Evolutionary conservation across 768 basidiomycete genomes (phyloP).

Genomic region (Trametes gibbosa): DNA sequence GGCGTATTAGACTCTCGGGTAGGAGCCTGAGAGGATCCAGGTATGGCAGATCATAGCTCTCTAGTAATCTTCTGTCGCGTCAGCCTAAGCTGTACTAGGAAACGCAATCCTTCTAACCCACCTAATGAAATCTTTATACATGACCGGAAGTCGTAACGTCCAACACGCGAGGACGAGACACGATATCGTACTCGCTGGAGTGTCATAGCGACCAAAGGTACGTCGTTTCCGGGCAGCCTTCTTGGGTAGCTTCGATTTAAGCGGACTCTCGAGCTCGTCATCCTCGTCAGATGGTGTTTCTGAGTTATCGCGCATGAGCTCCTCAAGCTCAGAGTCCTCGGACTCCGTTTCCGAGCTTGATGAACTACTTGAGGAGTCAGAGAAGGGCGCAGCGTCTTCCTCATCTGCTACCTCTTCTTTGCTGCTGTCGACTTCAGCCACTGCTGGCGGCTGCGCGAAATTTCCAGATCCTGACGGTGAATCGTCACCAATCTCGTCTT

Average conservation of each 20-base stretch:
- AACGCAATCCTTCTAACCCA: slow-evolving; percentile 32
- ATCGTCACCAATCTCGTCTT: slow-evolving; percentile 26
- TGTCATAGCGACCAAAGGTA: slow-evolving; percentile 33
- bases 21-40: slow-evolving; percentile 66
- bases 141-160: slow-evolving; percentile 73
- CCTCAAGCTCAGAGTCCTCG: slow-evolving; percentile 39
- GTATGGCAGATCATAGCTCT: slow-evolving; percentile 76
- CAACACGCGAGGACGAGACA: slow-evolving; percentile 76
- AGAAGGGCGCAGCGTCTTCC: slow-evolving; percentile 15
- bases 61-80: slow-evolving; percentile 54
- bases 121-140: slow-evolving; percentile 75
- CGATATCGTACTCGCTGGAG: slow-evolving; percentile 53
- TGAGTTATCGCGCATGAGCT: slow-evolving; percentile 40
- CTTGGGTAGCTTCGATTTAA: neutral
- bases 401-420: neutral
- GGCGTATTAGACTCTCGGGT: slow-evolving; percentile 56
- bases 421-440: neutral
- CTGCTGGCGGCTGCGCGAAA: neutral
- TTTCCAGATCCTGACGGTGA: neutral
- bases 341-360: slow-evolving; percentile 10
- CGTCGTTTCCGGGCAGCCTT: slow-evolving; percentile 18
- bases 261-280: slow-evolving; percentile 14
- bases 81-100: neutral
- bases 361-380: slow-evolving; percentile 32
- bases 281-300: slow-evolving; percentile 33